Evolutionary conservation across 2,329 filamentous ascomycete genomes (phyloP).

Genomic region (Hawksworthiomyces lignivorus): DNA sequence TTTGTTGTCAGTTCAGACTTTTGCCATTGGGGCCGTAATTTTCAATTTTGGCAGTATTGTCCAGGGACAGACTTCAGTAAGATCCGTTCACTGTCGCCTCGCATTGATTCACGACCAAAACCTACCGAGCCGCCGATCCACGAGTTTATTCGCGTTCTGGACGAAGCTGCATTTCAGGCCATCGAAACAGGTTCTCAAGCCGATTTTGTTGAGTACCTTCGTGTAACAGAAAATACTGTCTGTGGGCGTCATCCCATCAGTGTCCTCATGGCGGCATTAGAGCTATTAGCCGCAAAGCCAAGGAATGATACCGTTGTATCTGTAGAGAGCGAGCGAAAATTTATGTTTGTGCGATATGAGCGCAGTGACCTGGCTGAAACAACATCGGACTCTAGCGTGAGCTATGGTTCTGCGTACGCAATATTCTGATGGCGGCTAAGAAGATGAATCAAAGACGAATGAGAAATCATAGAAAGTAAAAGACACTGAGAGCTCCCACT

Average conservation of each 20-base stretch:
- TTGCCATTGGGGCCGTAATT: conserved; percentile 87
- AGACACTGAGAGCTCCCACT: too few relatives aligned
- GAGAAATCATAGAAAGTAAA: too few relatives aligned
- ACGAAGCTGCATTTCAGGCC: conserved; percentile 75
- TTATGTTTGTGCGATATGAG: conserved; percentile 80
- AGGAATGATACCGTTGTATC: background rate
- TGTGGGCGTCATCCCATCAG: conserved; percentile 95
- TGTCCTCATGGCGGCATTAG: conserved; percentile 80
- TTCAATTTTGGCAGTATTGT: conserved; percentile 76
- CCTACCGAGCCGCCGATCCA: conserved; percentile 55
- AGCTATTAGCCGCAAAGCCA: conserved; percentile 43
- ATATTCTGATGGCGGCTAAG: conserved; percentile 53
- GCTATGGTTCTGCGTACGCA: conserved; percentile 90
- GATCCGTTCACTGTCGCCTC: conserved; percentile 29
- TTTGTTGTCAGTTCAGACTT: conserved; percentile 95
- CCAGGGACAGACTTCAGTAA: conserved; percentile 34
- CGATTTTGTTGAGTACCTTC: conserved; percentile 60
- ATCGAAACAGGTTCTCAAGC: conserved; percentile 69
- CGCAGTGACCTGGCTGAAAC: conserved; percentile 68
- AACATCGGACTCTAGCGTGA: conserved; percentile 74
- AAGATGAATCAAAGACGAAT: too few relatives aligned
- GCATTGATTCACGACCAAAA: conserved; percentile 20
- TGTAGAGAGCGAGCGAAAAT: conserved; percentile 27
- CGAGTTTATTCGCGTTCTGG: conserved; percentile 74
- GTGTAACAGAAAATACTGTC: conserved; percentile 77